These are phyloP conservation scores for Aspergillus sclerotioniger DNA, from an alignment of 495 filamentous ascomycete genomes.

Conservation along the genomic window DNA sequence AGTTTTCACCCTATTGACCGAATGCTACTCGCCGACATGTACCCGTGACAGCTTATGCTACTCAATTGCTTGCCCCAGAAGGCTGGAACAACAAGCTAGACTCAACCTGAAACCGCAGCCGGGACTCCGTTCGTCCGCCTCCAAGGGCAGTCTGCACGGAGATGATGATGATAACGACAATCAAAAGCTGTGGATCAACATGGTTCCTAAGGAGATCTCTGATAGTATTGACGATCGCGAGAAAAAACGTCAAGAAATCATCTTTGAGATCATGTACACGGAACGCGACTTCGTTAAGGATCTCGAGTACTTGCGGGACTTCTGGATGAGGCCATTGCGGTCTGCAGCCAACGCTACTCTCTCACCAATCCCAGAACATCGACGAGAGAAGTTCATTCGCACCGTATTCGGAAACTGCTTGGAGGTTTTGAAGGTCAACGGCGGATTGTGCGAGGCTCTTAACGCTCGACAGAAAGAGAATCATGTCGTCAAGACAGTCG, in stretches of 20 bases:
- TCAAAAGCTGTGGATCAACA: slow-evolving; percentile 99
- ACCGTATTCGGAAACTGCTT: slow-evolving; percentile 96
- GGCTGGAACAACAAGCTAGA: slow-evolving; percentile 91
- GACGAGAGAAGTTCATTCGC: slow-evolving; percentile 85
- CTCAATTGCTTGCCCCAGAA: slow-evolving; percentile 93
- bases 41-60: slow-evolving; percentile 94
- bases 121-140: slow-evolving; percentile 79
- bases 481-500: slow-evolving; percentile 83
- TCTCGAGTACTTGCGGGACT: slow-evolving; percentile 94
- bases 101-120: slow-evolving; percentile 89
- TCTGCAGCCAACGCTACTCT: slow-evolving; percentile 59
- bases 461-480: slow-evolving; percentile 87
- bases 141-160: slow-evolving; percentile 74
- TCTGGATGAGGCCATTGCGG: slow-evolving; percentile 95
- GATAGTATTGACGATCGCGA: slow-evolving; percentile 85
- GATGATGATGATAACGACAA: slow-evolving; percentile 86
- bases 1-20: slow-evolving; percentile 91
- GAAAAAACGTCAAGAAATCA: slow-evolving; percentile 97
- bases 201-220: slow-evolving; percentile 90
- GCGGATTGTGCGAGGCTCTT: slow-evolving; percentile 77
- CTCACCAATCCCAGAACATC: slow-evolving; percentile 85
- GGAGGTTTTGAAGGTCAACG: slow-evolving; percentile 91
- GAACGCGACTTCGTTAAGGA: slow-evolving; percentile 99
- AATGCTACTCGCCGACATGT: slow-evolving; percentile 98
- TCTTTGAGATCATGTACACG: slow-evolving; percentile 98